phyloP scores from a whole-genome alignment of 495 filamentous ascomycete genomes.

The Letharia columbiana region DNA sequence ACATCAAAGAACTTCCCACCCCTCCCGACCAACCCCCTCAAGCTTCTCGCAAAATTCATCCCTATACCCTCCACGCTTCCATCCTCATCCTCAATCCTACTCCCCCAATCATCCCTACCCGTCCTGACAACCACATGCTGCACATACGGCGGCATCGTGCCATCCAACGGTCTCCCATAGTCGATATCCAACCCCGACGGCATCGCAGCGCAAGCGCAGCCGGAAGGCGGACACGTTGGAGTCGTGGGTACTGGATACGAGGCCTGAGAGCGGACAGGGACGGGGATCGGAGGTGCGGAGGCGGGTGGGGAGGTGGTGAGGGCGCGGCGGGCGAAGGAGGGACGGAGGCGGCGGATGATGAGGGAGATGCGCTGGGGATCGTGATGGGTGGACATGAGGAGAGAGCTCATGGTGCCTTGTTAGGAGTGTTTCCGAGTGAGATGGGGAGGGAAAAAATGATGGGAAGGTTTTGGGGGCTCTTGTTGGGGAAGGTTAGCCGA shows the following conservation, averaged over 20 bases:
- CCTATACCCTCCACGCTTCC: conserved; percentile 34
- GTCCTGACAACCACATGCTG: conserved; percentile 80
- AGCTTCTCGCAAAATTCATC: conserved; percentile 57
- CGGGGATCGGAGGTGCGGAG: background rate
- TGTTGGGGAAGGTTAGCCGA: background rate
- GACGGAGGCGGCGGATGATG: background rate
- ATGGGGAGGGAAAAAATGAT: too few relatives aligned
- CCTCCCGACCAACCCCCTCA: conserved; percentile 59
- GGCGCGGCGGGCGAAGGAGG: background rate
- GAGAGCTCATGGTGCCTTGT: background rate
- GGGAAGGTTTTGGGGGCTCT: background rate
- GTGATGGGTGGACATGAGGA: background rate
- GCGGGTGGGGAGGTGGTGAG: conserved; percentile 2
- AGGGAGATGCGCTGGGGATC: background rate
- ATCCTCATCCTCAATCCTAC: conserved; percentile 56
- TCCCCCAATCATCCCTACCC: conserved; percentile 70
- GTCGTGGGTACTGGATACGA: conserved; percentile 37
- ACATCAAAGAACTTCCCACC: conserved; percentile 65
- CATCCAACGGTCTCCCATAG: conserved; percentile 54
- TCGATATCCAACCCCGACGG: conserved; percentile 72
- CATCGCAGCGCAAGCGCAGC: conserved; percentile 59
- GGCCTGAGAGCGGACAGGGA: background rate
- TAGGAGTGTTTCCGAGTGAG: background rate
- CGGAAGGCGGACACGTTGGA: conserved; percentile 59
- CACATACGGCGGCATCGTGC: conserved; percentile 68